A percentile compares a stretch with the other conserved stretches of the same genome.
phyloP scores from a whole-genome alignment of 1,284 basidiomycete species.

The Moesziomyces sp. region DNA sequence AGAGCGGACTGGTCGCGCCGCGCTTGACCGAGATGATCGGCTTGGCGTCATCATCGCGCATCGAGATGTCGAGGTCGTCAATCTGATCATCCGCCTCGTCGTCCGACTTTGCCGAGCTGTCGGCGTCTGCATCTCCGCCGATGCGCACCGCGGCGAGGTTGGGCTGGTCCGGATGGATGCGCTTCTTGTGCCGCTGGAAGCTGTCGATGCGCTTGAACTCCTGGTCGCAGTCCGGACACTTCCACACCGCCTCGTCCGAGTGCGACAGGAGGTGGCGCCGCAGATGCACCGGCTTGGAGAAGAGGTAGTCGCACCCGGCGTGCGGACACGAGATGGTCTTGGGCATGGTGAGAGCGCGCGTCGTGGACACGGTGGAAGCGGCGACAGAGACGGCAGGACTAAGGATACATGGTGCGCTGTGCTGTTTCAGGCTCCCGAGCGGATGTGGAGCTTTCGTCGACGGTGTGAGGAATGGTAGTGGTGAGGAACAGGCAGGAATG shows the following conservation, averaged over 20 bases:
- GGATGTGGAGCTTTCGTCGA: too few species aligned
- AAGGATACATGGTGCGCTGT: too few species aligned
- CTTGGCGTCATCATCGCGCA: background rate
- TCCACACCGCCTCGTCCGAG: slow-evolving; percentile 39
- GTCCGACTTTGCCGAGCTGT: slow-evolving; percentile 14
- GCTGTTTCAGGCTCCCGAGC: too few species aligned
- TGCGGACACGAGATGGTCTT: slow-evolving; percentile 47
- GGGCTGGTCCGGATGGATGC: slow-evolving; percentile 39
- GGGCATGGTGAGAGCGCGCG: slow-evolving; percentile 18
- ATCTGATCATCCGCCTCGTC: slow-evolving; percentile 20
- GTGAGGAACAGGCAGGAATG: too few species aligned
- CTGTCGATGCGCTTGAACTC: slow-evolving; percentile 51
- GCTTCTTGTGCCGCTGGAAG: slow-evolving; percentile 51
- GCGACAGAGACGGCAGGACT: too few species aligned
- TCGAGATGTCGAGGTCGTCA: slow-evolving; percentile 7
- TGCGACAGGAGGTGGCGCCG: slow-evolving; percentile 44
- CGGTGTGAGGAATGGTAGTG: too few species aligned
- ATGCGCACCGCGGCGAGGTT: slow-evolving; percentile 31
- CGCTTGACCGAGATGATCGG: background rate
- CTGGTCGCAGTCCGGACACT: slow-evolving; percentile 39
- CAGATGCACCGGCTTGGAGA: slow-evolving; percentile 46
- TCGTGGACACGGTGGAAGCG: background rate
- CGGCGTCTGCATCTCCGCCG: background rate
- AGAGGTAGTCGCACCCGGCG: slow-evolving; percentile 39
- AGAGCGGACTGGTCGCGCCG: too few species aligned